Conservation (phyloP, 1,284 basidiomycete species). For the Apiotrichum laibachii region DNA sequence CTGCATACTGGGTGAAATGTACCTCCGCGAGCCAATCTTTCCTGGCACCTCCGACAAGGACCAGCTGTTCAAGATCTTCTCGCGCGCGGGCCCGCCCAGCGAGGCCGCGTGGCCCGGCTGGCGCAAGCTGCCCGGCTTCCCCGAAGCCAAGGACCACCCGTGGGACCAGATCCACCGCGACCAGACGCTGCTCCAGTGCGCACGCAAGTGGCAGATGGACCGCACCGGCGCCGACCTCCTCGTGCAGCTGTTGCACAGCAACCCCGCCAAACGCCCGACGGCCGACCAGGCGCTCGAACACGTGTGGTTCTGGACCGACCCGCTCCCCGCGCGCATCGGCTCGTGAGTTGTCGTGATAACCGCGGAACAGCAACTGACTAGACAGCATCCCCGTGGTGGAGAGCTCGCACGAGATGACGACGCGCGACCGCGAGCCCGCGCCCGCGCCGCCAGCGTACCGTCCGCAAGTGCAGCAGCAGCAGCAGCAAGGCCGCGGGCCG, state of each 20-base stretch:
- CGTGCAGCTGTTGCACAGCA: slow-evolving; percentile 54
- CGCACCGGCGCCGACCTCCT: slow-evolving; percentile 49
- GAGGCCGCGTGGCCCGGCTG: slow-evolving; percentile 73
- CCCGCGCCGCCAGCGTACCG: slow-evolving; percentile 3
- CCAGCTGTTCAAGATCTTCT: slow-evolving; percentile 85
- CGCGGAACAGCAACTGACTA: not conserved
- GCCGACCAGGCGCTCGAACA: slow-evolving; percentile 56
- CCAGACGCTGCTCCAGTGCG: slow-evolving; percentile 25
- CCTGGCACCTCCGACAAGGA: slow-evolving; percentile 84
- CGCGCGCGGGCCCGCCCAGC: slow-evolving; percentile 81
- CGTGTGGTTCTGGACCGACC: slow-evolving; percentile 69
- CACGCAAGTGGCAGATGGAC: slow-evolving; percentile 39
- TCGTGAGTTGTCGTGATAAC: slow-evolving; percentile 63
- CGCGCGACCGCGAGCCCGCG: slow-evolving; percentile 17
- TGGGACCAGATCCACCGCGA: slow-evolving; percentile 38
- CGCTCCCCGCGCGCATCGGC: slow-evolving; percentile 76
- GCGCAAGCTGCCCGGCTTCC: slow-evolving; percentile 72
- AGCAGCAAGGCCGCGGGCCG: slow-evolving; percentile 2
- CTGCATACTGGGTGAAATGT: slow-evolving; percentile 94
- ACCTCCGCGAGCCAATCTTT: slow-evolving; percentile 79
- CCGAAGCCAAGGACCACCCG: slow-evolving; percentile 56
- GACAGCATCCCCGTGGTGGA: slow-evolving; percentile 25
- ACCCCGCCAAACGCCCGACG: slow-evolving; percentile 56
- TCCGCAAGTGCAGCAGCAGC: slow-evolving; percentile 4
- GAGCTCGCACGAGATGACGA: slow-evolving; percentile 46